A percentile compares a stretch with the other conserved stretches of the same genome.
Evolutionary conservation across 2,329 filamentous ascomycete species (phyloP).

Genomic region (Sclerotinia borealis): DNA sequence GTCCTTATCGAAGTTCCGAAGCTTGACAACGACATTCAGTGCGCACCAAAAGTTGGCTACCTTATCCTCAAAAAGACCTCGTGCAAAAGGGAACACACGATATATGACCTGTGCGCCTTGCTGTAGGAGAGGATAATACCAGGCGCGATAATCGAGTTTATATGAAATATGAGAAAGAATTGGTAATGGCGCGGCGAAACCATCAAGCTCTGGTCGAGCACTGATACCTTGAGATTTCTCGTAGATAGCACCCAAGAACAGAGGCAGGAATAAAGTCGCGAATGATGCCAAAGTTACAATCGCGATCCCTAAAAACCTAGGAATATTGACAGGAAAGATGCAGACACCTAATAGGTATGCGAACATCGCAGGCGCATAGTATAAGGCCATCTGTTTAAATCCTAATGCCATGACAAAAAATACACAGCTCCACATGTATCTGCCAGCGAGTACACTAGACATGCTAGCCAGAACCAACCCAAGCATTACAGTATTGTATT

Average conservation of each 20-base stretch:
- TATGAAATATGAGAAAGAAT: conserved; percentile 52
- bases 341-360: conserved; percentile 85
- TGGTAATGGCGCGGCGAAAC: conserved; percentile 56
- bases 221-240: conserved; percentile 60
- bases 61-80: conserved; percentile 97
- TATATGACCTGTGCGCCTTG: conserved; percentile 80
- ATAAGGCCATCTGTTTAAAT: conserved; percentile 99
- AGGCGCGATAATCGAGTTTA: conserved; percentile 55
- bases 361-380: conserved; percentile 91
- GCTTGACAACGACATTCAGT: conserved; percentile 81
- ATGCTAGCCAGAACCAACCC: conserved; percentile 81
- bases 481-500: conserved; percentile 99
- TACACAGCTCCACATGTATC: conserved; percentile 80
- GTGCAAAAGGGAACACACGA: conserved; percentile 90
- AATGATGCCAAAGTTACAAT: conserved; percentile 69
- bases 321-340: conserved; percentile 65
- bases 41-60: conserved; percentile 98
- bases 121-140: conserved; percentile 68
- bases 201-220: conserved; percentile 49
- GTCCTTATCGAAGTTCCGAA: conserved; percentile 64
- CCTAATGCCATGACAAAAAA: conserved; percentile 93
- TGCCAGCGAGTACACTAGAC: conserved; percentile 80
- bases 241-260: conserved; percentile 66
- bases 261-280: conserved; percentile 65
- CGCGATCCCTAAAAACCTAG: conserved; percentile 68